A percentile compares a stretch with the other conserved stretches of the same genome.
Conservation (phyloP, 345 rosid genomes). For the Euphorbia tirucalli region DNA sequence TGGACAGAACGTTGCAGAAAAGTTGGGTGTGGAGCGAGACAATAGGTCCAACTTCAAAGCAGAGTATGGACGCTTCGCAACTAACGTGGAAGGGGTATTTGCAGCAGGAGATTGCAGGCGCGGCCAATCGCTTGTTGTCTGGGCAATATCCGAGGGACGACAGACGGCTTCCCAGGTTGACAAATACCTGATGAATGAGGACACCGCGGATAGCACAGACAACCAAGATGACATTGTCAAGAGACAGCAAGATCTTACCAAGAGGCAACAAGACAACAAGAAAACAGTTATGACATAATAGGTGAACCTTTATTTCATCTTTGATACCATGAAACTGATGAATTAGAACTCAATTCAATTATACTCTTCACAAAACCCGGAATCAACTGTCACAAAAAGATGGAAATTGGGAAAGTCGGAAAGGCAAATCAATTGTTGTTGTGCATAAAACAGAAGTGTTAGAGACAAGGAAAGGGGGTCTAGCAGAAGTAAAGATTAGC, state of each 20-base stretch:
- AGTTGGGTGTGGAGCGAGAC: slow-evolving; percentile 83
- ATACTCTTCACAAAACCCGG: neutral
- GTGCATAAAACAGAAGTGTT: neutral
- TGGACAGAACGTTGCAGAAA: slow-evolving; percentile 65
- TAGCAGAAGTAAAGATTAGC: slow-evolving; percentile 1
- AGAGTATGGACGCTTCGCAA: slow-evolving; percentile 83
- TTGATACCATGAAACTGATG: neutral
- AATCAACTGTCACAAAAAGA: too few relatives aligned
- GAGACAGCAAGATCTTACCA: slow-evolving; percentile 21
- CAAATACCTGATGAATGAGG: slow-evolving; percentile 49
- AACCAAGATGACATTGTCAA: slow-evolving; percentile 21
- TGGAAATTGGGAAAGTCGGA: neutral
- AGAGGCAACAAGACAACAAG: slow-evolving; percentile 40
- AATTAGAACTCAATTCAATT: slow-evolving; percentile 8
- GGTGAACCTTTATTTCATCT: neutral
- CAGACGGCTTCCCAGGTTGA: slow-evolving; percentile 95
- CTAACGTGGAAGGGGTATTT: slow-evolving; percentile 78
- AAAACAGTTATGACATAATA: slow-evolving; percentile 45
- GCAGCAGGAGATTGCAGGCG: slow-evolving; percentile 99
- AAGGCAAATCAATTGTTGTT: neutral
- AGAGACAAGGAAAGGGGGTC: neutral
- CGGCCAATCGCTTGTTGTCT: slow-evolving; percentile 94
- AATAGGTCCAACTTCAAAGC: slow-evolving; percentile 88
- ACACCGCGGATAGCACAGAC: neutral
- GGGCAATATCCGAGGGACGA: slow-evolving; percentile 99